phyloP scores from a whole-genome alignment of 305 asterid genomes.

The Rubia tinctorum region DNA sequence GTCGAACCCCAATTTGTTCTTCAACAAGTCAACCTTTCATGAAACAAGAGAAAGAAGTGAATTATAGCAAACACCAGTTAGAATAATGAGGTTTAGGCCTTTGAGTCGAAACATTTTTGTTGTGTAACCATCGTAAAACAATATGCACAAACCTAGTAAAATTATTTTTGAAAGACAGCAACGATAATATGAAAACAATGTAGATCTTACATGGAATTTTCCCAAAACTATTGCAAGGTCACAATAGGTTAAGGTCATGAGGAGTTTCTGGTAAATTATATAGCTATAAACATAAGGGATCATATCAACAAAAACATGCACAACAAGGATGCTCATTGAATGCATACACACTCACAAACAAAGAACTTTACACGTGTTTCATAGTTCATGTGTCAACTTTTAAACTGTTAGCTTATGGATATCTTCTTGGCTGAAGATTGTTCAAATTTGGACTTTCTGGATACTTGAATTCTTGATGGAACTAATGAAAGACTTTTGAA shows the following conservation, averaged over 20 bases:
- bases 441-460: neutral
- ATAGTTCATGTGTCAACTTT: too few species aligned
- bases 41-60: too few species aligned
- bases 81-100: neutral
- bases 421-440: neutral
- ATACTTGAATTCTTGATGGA: neutral
- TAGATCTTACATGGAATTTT: neutral
- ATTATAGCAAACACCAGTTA: too few species aligned
- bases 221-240: too few species aligned
- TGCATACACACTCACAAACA: too few species aligned
- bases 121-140: neutral
- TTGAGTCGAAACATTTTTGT: neutral
- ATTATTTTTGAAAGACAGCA: neutral
- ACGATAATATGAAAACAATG: neutral
- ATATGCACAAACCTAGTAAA: neutral
- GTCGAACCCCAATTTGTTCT: conserved; percentile 57
- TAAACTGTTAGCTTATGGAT: too few species aligned
- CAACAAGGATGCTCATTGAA: too few species aligned
- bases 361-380: neutral
- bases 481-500: neutral
- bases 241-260: too few species aligned
- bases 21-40: conserved; percentile 54
- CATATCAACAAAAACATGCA: too few species aligned
- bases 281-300: too few species aligned
- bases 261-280: too few species aligned